Conservation (phyloP, 495 filamentous ascomycete genomes). For the Daldinia decipiens region DNA sequence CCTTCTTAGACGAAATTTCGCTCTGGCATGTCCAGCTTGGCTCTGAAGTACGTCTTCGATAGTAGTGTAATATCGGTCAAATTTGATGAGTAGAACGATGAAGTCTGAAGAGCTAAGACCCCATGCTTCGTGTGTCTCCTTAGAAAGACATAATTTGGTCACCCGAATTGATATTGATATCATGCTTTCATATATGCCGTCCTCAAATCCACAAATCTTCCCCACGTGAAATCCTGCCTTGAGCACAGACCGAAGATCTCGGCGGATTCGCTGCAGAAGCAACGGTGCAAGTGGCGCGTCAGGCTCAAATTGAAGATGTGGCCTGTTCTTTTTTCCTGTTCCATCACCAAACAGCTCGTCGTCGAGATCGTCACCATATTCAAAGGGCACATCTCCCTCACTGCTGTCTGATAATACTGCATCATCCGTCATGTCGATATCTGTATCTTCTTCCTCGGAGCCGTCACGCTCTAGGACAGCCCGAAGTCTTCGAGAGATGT, state of each 20-base stretch:
- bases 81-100: constrained; percentile 80
- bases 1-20: constrained; percentile 61
- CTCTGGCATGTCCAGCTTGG: background rate
- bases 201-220: constrained; percentile 61
- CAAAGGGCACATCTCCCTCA: constrained; percentile 40
- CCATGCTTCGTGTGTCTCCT: constrained; percentile 84
- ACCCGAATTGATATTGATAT: constrained; percentile 75
- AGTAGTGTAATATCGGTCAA: constrained; percentile 64
- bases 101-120: constrained; percentile 72
- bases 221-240: constrained; percentile 81
- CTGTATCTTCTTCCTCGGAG: constrained; percentile 30
- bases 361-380: constrained; percentile 11
- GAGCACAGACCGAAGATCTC: constrained; percentile 71
- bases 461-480: constrained; percentile 32
- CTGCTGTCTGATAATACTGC: constrained; percentile 45
- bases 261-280: constrained; percentile 57
- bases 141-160: constrained; percentile 76
- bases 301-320: background rate
- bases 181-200: constrained; percentile 54
- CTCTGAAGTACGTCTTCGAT: constrained; percentile 52
- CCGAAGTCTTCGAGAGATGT: constrained; percentile 42
- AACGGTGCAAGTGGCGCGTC: background rate
- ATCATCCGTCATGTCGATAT: constrained; percentile 49
- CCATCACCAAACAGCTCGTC: background rate
- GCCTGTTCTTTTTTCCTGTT: constrained; percentile 3